A percentile compares a stretch with the other conserved stretches of the same genome.
Conservation (phyloP, 2,329 filamentous ascomycete species). For the Zasmidium angulare region DNA sequence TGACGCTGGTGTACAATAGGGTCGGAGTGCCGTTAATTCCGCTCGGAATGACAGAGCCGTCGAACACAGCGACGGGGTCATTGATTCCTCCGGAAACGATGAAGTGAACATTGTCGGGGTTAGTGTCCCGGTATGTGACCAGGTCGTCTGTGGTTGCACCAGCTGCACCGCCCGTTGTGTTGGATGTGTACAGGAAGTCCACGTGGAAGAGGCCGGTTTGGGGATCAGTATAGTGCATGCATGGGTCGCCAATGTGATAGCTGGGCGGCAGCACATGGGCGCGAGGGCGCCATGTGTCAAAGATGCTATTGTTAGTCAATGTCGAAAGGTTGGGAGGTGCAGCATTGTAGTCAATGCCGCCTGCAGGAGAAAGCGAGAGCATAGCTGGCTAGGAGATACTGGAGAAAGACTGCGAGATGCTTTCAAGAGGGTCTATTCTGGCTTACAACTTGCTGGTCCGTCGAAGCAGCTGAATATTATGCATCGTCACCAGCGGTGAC, state of each 20-base stretch:
- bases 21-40: slow-evolving; percentile 48
- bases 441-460: too few species aligned
- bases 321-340: slow-evolving; percentile 43
- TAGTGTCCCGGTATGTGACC: slow-evolving; percentile 43
- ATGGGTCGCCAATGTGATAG: background rate
- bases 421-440: too few species aligned
- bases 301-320: slow-evolving; percentile 35
- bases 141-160: slow-evolving; percentile 44
- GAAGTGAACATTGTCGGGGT: slow-evolving; percentile 27
- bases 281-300: slow-evolving; percentile 37
- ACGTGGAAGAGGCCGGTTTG: slow-evolving; percentile 47
- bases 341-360: slow-evolving; percentile 32
- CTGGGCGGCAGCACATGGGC: background rate
- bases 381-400: background rate
- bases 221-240: slow-evolving; percentile 44
- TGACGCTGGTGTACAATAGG: slow-evolving; percentile 47
- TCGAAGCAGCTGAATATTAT: too few species aligned
- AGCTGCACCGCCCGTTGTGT: slow-evolving; percentile 18
- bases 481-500: too few species aligned
- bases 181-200: slow-evolving; percentile 40
- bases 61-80: slow-evolving; percentile 48
- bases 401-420: too few species aligned
- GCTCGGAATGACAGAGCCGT: slow-evolving; percentile 45
- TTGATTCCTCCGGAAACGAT: slow-evolving; percentile 42
- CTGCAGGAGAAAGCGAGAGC: background rate